Evolutionary conservation across 805 yeast genomes (phyloP).

Genomic region (Pichia kluyveri): DNA sequence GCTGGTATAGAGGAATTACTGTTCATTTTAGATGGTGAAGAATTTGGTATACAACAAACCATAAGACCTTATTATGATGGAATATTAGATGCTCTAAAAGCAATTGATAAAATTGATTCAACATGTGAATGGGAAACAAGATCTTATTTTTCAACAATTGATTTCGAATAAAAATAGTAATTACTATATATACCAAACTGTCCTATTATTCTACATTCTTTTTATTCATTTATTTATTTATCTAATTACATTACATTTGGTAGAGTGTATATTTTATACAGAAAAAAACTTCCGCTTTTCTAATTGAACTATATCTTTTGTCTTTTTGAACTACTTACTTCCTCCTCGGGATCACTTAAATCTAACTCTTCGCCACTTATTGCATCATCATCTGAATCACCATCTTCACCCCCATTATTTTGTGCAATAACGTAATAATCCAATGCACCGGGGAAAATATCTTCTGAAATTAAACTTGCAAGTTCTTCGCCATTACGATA

Average conservation of each 20-base stretch:
- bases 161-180: constrained; percentile 7
- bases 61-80: constrained; percentile 37
- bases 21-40: constrained; percentile 15
- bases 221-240: no score
- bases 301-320: constrained; percentile 2
- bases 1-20: constrained; percentile 47
- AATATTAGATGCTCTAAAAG: constrained; percentile 48
- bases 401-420: constrained; percentile 44
- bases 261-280: no score
- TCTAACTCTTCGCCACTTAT: constrained; percentile 10
- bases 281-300: no score
- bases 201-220: no score
- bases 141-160: constrained; percentile 13
- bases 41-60: constrained; percentile 24
- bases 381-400: constrained; percentile 30
- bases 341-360: constrained; percentile 22
- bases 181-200: neutral
- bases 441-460: constrained; percentile 77
- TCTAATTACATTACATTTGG: no score
- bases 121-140: constrained; percentile 13
- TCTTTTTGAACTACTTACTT: constrained; percentile 12
- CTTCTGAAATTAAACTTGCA: constrained; percentile 65
- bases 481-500: constrained; percentile 73
- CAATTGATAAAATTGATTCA: constrained; percentile 30
- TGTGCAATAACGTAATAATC: constrained; percentile 72